Evolutionary conservation across 768 basidiomycete species (phyloP).

Genomic region (Coprinopsis cinerea): DNA sequence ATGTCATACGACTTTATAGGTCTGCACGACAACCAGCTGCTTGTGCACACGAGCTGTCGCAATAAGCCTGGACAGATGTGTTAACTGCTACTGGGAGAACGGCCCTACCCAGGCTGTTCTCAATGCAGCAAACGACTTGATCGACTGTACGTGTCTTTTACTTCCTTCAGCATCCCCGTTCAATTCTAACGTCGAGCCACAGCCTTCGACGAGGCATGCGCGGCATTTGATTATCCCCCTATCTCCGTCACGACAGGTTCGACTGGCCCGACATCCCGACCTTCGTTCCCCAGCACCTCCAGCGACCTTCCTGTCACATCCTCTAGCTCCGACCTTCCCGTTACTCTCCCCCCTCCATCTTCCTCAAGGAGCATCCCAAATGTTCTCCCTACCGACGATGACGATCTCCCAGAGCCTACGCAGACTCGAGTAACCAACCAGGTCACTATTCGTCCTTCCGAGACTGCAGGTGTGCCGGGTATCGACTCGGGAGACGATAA

Average conservation of each 20-base stretch:
- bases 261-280: neutral
- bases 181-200: too few relatives aligned
- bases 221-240: constrained; percentile 2
- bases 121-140: constrained; percentile 17
- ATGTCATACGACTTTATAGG: constrained; percentile 12
- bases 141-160: constrained; percentile 18
- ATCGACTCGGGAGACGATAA: neutral
- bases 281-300: neutral
- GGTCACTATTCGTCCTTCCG: neutral
- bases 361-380: too few relatives aligned
- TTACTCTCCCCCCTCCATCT: neutral
- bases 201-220: constrained; percentile 8
- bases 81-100: constrained; percentile 22
- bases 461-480: too few relatives aligned
- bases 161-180: neutral
- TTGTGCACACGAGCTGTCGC: constrained; percentile 22
- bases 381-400: neutral
- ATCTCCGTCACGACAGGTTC: constrained; percentile 2
- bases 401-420: neutral
- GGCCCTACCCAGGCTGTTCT: constrained; percentile 13
- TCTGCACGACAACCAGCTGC: constrained; percentile 20
- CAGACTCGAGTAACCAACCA: too few relatives aligned
- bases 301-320: neutral
- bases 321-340: neutral
- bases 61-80: constrained; percentile 21